Evolutionary conservation across 768 basidiomycete species (phyloP), one percentile per base, ranked within the genome.

Genomic region (Pilatotrama ljubarskyi): DNA sequence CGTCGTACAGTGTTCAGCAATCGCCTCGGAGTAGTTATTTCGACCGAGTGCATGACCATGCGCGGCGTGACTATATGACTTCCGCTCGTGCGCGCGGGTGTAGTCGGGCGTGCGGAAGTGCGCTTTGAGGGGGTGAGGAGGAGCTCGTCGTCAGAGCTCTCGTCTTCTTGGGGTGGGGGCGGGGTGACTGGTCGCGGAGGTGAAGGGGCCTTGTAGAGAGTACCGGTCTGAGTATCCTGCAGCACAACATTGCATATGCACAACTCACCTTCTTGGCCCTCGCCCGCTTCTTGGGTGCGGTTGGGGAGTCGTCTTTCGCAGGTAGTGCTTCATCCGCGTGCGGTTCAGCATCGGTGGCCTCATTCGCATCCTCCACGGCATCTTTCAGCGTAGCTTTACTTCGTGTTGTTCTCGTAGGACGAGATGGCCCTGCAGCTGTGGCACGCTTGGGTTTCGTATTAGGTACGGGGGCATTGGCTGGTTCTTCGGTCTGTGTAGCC

Each of bases 11-110:
- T 57, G 37, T 57, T 60, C 10, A 56, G 25, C 25, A 61, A 47
- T 24, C 61, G 62, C 42, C 50, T 43, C n/a, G 70, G 69, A 7
- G 66, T 66, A 10, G 55, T 25, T 1, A 72, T 69, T 52, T 72
- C 70, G 2, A 72, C 69, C 1, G 64, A 68, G 18, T 72, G 57
- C 46, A 72, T 35, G 40, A 72, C 20, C 38, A 66, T 47, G 0
- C 70, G 63, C 0, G 67, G 65, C 0, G 66, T 64, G 13, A 49
- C 57, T 10, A 48, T 10, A 1, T 43, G 58, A 10, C 18, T 50
- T 1, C 46, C 53, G 26, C 22, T 51, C 2, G 47, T 38, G 11
- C 24, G 53, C 15, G 43, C 43, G 0, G 66, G 66, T 13, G 63
- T 66, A 5, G 54, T 50, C 6, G 40, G 51, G 1, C 58, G 62